Percentiles rank a stretch among this genome's conserved stretches.
Evolutionary conservation across 768 basidiomycete genomes (phyloP).

Genomic region (Neoboletus magnificus): DNA sequence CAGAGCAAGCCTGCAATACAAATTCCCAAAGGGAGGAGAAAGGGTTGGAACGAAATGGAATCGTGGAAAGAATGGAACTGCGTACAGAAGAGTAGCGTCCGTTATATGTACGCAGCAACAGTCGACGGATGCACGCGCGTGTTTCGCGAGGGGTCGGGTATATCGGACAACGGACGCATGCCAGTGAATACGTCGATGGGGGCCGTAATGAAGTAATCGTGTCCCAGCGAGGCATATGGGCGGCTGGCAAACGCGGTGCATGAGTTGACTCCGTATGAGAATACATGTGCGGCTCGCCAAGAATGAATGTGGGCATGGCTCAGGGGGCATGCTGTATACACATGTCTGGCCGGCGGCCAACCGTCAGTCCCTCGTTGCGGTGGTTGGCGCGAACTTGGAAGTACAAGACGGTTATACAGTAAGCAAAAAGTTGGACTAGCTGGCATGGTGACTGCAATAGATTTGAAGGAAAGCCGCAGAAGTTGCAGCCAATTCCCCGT

Average conservation of each 20-base stretch:
- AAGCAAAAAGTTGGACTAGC: neutral
- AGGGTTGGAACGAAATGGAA: conserved; percentile 3
- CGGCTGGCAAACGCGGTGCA: conserved; percentile 16
- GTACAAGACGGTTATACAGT: neutral
- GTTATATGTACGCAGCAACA: conserved; percentile 23
- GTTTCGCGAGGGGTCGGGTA: conserved; percentile 12
- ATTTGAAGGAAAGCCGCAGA: neutral
- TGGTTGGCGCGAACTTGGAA: neutral
- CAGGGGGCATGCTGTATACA: conserved; percentile 14
- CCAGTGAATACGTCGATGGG: conserved; percentile 4
- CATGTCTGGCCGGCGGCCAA: conserved; percentile 3
- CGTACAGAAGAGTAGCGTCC: conserved; percentile 5
- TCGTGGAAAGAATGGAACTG: conserved; percentile 10
- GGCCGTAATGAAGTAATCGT: conserved; percentile 4
- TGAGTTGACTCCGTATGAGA: conserved; percentile 11
- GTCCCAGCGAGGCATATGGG: conserved; percentile 5
- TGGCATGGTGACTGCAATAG: neutral
- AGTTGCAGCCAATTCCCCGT: neutral
- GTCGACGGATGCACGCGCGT: conserved; percentile 7
- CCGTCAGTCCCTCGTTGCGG: neutral
- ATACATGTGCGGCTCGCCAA: conserved; percentile 16
- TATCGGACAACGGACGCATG: conserved; percentile 12
- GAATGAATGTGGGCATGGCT: conserved; percentile 9
- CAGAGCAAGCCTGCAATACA: neutral
- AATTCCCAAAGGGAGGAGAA: neutral